Conservation (phyloP, 2,329 filamentous ascomycete species). For the Hypoxylon sp. region DNA sequence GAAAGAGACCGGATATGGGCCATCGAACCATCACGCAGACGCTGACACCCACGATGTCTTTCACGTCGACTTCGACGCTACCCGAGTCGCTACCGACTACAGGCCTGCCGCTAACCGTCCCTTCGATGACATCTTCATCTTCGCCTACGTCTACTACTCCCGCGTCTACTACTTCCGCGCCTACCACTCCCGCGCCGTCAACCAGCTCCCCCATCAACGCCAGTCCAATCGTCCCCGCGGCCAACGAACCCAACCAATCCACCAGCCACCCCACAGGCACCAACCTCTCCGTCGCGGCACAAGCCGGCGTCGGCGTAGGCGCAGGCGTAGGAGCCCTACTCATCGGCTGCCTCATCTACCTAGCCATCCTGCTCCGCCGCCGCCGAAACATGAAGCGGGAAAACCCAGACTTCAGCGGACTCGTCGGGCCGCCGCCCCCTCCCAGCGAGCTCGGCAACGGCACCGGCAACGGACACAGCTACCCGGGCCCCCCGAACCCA, state of each 20-base stretch:
- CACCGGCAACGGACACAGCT: neutral
- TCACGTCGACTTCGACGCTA: neutral
- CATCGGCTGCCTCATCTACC: constrained; percentile 23
- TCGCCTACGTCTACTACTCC: too few species aligned
- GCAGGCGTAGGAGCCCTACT: constrained; percentile 24
- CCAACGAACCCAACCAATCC: constrained; percentile 8
- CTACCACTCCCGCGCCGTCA: neutral
- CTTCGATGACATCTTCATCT: too few species aligned
- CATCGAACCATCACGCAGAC: too few species aligned
- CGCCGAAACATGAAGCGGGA: constrained; percentile 13
- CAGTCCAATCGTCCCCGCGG: neutral
- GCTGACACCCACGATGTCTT: neutral
- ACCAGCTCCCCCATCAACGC: neutral
- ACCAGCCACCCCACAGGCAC: constrained; percentile 1
- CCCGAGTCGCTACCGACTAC: too few species aligned
- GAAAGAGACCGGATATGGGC: constrained; percentile 11
- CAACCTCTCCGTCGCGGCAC: constrained; percentile 13
- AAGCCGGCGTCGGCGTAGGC: constrained; percentile 34
- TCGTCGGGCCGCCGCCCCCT: too few species aligned
- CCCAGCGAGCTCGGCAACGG: too few species aligned
- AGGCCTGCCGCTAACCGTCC: neutral
- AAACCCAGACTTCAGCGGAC: too few species aligned
- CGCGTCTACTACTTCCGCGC: too few species aligned
- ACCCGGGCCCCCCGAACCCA: too few species aligned
- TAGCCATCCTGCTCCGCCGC: constrained; percentile 24